Evolutionary conservation across 1,284 basidiomycete species (phyloP), one percentile per base, ranked within the genome.

Genomic region (Cystobasidiaceae sp.): DNA sequence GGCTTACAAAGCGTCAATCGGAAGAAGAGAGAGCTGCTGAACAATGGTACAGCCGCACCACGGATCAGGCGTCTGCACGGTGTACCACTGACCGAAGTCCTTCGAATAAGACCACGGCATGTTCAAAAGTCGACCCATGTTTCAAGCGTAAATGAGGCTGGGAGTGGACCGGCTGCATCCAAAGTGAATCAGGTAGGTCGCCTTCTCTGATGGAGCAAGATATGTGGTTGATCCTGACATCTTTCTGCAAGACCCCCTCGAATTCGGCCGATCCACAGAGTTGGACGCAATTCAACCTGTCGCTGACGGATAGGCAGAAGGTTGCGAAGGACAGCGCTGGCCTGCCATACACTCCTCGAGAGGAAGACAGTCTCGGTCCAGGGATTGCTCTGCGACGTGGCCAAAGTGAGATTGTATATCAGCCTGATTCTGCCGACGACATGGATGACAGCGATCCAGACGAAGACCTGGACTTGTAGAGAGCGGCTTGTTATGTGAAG

Each of bases 401-500:
- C 8, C 39, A 44, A 30, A 33, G 28, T 34, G 55, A 30, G 71
- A 85, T 85, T 37, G 75, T 82, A 59, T 92, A 91, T 68, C 87
- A 90, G 71, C 89, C 90, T 17, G 89, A 91, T 73, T 89, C 88
- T 19, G 89, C 87, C 34, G 89, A 92, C 73, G 90, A 92, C 71
- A 82, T 90, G 51, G 89, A 92, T 71, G 89, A 90, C 61, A 90
- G 92, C 60, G 89, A 92, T 78, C 89, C 89, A 21, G 89, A 92
- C 71, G 89, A 91, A 73, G 89, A 92, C 75, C 77, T 92, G 65
- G 88, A 92, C 74, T 85, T 91, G 64, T 90, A 57, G 30, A 9
- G 9, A 17, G n/a, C 13, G 11, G 13, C 6, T 39, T 21, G 33
- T 21, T 7, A 19, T 13, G 17, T 39, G 33, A 6, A 23, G 33